Conservation (phyloP, 768 basidiomycete genomes). For the Neoboletus subvelutipes region DNA sequence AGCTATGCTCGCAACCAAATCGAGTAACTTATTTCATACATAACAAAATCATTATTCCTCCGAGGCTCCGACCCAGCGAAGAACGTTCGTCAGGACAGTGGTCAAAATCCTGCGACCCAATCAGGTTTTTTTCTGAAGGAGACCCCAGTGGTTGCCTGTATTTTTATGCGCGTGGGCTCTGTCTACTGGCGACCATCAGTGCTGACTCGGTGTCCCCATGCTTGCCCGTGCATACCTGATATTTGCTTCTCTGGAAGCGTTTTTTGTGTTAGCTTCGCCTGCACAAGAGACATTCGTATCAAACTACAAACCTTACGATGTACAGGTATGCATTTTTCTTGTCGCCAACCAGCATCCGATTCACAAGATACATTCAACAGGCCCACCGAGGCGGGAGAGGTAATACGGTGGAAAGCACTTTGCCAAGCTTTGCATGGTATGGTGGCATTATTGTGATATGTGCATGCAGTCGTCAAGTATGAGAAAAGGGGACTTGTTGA, state of each 20-base stretch:
- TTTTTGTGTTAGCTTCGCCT: conserved; percentile 28
- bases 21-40: conserved; percentile 12
- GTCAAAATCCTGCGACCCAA: conserved; percentile 13
- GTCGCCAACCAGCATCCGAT: conserved; percentile 1
- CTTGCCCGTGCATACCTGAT: conserved; percentile 9
- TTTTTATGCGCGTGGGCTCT: neutral
- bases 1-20: conserved; percentile 16
- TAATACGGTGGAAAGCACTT: conserved; percentile 67
- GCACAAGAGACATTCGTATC: conserved; percentile 26
- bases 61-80: conserved; percentile 1
- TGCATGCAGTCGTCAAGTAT: conserved; percentile 6
- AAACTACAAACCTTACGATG: conserved; percentile 42
- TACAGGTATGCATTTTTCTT: conserved; percentile 41
- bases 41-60: neutral
- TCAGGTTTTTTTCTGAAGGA: conserved; percentile 6
- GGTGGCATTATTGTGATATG: conserved; percentile 9
- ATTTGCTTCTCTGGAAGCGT: neutral
- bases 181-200: neutral
- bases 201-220: conserved; percentile 15
- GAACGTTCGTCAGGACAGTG: conserved; percentile 33
- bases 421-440: conserved; percentile 78
- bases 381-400: conserved; percentile 79
- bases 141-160: neutral
- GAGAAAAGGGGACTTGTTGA: conserved; percentile 64
- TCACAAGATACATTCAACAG: conserved; percentile 33